These are phyloP conservation scores for Hortaea sp. DNA, from an alignment of 2,329 filamentous ascomycete genomes.

Conservation along the genomic window DNA sequence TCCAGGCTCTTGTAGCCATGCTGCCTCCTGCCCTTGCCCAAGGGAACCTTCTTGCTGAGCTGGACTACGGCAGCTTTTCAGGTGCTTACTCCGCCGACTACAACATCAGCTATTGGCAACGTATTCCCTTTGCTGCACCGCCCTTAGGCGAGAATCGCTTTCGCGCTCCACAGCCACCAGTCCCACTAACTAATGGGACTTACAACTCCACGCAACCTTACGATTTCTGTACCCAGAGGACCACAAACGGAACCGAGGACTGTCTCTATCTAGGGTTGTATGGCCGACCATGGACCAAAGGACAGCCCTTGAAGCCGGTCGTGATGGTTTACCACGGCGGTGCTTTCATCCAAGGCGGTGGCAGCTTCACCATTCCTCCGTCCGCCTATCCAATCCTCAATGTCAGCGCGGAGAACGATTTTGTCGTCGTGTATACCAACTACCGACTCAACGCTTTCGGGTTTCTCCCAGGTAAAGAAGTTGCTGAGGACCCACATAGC, in stretches of 20 bases:
- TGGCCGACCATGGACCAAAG: constrained; percentile 44
- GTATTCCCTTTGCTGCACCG: constrained; percentile 45
- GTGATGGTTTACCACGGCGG: constrained; percentile 53
- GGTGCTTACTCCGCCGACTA: constrained; percentile 11
- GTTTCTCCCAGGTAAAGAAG: constrained; percentile 28
- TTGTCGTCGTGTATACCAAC: constrained; percentile 39
- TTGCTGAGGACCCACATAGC: constrained; percentile 17
- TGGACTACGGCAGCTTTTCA: constrained; percentile 14
- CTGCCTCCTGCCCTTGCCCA: neutral
- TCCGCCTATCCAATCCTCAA: constrained; percentile 50
- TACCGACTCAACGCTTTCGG: constrained; percentile 43
- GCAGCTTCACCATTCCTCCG: constrained; percentile 46
- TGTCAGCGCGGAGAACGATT: constrained; percentile 41
- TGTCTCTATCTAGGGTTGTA: constrained; percentile 42
- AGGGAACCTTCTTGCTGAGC: constrained; percentile 3
- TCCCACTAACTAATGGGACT: constrained; percentile 35
- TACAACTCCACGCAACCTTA: constrained; percentile 46
- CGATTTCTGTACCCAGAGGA: constrained; percentile 13
- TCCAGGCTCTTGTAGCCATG: neutral
- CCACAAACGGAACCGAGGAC: constrained; percentile 29
- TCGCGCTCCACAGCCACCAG: constrained; percentile 49
- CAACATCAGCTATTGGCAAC: constrained; percentile 28
- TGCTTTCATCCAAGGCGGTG: constrained; percentile 50
- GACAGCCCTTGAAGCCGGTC: constrained; percentile 43
- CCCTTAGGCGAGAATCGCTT: constrained; percentile 50